Evolutionary conservation across 176 grass and related monocot genomes (phyloP).

Genomic region (Alopecurus myosuroides): DNA sequence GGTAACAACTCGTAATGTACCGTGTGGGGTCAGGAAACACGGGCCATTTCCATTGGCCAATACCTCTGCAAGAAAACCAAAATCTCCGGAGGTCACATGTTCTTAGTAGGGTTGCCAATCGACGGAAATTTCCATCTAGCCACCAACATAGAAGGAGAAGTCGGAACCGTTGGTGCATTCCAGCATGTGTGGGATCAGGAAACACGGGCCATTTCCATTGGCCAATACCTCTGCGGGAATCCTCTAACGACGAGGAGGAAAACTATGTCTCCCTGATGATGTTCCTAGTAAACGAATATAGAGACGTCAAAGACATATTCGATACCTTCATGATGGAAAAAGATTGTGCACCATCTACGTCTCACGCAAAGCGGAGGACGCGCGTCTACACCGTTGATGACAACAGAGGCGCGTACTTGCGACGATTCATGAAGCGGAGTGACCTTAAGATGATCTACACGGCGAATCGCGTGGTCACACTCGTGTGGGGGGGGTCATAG

Average conservation of each 20-base stretch:
- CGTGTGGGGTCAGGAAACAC: too few species aligned
- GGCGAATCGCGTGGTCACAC: too few species aligned
- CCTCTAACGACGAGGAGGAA: background rate
- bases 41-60: background rate
- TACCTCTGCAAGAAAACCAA: background rate
- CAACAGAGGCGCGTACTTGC: too few species aligned
- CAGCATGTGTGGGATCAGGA: too few species aligned
- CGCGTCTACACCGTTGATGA: background rate
- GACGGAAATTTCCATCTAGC: too few species aligned
- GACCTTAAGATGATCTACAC: too few species aligned
- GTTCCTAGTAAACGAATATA: background rate
- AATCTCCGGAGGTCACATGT: background rate
- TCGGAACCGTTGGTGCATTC: background rate
- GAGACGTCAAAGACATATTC: background rate
- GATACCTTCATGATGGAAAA: too few species aligned
- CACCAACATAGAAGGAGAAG: too few species aligned
- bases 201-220: too few species aligned
- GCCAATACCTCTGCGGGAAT: background rate
- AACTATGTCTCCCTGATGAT: background rate
- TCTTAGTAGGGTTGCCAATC: background rate
- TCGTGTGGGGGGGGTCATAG: background rate
- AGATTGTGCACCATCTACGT: background rate
- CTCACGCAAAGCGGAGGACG: background rate
- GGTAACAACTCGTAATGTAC: too few species aligned
- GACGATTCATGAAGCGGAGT: background rate